These are phyloP conservation scores for Xylaria sp. DNA, from an alignment of 2,329 filamentous ascomycete genomes.

Conservation along the genomic window DNA sequence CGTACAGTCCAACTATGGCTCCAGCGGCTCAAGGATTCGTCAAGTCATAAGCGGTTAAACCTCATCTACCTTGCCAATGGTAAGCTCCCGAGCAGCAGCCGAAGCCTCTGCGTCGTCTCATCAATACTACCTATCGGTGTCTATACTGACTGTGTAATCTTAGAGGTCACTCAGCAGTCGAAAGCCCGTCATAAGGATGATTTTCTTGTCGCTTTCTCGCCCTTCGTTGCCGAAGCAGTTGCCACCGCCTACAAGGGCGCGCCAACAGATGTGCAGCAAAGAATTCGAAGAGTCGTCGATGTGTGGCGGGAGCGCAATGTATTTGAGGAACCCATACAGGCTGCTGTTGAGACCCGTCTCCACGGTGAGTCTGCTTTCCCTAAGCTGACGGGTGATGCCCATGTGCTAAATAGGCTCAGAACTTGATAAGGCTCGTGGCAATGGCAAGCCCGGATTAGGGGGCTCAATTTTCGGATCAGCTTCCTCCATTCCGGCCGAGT, in stretches of 20 bases:
- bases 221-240: conserved; percentile 89
- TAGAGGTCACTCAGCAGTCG: conserved; percentile 95
- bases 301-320: conserved; percentile 89
- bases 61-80: conserved; percentile 95
- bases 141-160: conserved; percentile 19
- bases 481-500: conserved; percentile 70
- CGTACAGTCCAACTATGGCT: conserved; percentile 92
- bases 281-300: conserved; percentile 85
- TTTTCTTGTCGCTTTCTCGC: conserved; percentile 88
- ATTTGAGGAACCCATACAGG: conserved; percentile 79
- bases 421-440: conserved; percentile 62
- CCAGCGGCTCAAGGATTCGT: conserved; percentile 83
- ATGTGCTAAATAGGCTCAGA: conserved; percentile 46
- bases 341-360: conserved; percentile 76
- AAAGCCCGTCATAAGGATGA: conserved; percentile 91
- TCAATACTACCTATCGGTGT: neutral
- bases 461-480: conserved; percentile 68
- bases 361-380: conserved; percentile 62
- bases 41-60: conserved; percentile 82
- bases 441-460: conserved; percentile 54
- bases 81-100: conserved; percentile 46
- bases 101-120: neutral
- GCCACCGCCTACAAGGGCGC: conserved; percentile 89
- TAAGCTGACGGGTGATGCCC: conserved; percentile 16
- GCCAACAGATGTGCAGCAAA: conserved; percentile 81